Evolutionary conservation across 2,329 filamentous ascomycete genomes (phyloP).

Genomic region (Aspergillus unguis): DNA sequence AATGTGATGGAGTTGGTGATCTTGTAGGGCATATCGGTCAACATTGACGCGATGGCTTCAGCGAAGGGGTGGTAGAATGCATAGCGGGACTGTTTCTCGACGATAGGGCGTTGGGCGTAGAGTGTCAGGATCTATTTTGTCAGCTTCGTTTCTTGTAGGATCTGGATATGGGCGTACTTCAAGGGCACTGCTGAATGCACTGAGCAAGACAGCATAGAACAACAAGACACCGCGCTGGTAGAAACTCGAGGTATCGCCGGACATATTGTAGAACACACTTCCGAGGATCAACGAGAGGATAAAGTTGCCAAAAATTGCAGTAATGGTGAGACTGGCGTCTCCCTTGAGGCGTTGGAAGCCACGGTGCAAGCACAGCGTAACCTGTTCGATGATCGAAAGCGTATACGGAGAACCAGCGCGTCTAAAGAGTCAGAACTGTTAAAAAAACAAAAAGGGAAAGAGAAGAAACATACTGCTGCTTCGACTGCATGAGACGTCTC

Average conservation of each 20-base stretch:
- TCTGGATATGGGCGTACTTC: constrained; percentile 50
- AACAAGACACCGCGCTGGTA: constrained; percentile 74
- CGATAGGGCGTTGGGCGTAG: constrained; percentile 84
- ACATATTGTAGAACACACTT: constrained; percentile 76
- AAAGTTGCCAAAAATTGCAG: constrained; percentile 64
- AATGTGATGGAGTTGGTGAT: constrained; percentile 68
- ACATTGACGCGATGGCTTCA: constrained; percentile 80
- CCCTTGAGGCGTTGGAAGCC: constrained; percentile 73
- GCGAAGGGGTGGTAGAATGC: constrained; percentile 86
- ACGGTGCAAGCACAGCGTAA: constrained; percentile 74
- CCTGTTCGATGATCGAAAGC: constrained; percentile 70
- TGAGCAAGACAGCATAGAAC: constrained; percentile 85
- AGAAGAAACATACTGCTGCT: constrained; percentile 25
- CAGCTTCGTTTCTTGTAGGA: constrained; percentile 13
- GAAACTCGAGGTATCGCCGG: constrained; percentile 65
- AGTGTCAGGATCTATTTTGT: constrained; percentile 66
- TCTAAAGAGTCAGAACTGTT: constrained; percentile 16
- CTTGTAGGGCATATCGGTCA: constrained; percentile 82
- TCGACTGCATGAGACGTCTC: constrained; percentile 43
- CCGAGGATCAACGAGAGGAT: constrained; percentile 73
- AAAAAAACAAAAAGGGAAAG: background rate
- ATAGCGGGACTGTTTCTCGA: constrained; percentile 84
- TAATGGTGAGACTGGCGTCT: constrained; percentile 73
- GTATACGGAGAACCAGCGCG: constrained; percentile 77
- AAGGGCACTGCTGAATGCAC: constrained; percentile 74